A percentile compares a stretch with the other conserved stretches of the same genome.
Conservation (phyloP, 75 land plant genomes). For the Pinus taeda region DNA sequence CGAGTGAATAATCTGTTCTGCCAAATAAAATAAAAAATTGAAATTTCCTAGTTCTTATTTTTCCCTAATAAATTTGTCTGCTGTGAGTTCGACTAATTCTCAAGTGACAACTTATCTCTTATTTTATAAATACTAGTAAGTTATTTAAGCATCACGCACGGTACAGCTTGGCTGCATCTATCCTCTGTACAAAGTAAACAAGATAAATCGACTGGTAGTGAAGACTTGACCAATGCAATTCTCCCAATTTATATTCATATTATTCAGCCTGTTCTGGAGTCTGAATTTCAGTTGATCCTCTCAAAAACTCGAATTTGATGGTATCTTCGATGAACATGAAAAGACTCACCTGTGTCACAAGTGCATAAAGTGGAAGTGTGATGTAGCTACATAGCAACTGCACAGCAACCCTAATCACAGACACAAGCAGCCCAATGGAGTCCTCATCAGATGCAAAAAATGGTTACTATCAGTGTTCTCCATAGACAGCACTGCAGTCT, state of each 20-base stretch:
- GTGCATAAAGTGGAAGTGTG: slow-evolving; percentile 69
- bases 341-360: slow-evolving; percentile 57
- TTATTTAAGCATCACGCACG: background rate
- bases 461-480: background rate
- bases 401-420: slow-evolving; percentile 6
- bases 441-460: background rate
- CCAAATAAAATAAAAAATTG: background rate
- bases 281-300: background rate
- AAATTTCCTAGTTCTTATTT: too few relatives aligned
- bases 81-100: background rate
- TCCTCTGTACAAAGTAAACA: background rate
- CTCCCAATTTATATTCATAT: background rate
- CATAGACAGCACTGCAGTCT: background rate
- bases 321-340: background rate
- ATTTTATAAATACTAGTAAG: background rate
- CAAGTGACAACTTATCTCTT: too few relatives aligned
- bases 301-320: background rate
- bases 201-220: background rate
- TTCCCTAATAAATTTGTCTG: too few relatives aligned
- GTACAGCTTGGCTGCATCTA: background rate
- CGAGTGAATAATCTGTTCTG: background rate
- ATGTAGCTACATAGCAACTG: slow-evolving; percentile 61
- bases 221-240: background rate
- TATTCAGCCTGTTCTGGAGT: background rate
- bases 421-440: slow-evolving; percentile 3